These are phyloP conservation scores for Pascua guehoae DNA, from an alignment of 1,284 basidiomycete species.

Conservation along the genomic window DNA sequence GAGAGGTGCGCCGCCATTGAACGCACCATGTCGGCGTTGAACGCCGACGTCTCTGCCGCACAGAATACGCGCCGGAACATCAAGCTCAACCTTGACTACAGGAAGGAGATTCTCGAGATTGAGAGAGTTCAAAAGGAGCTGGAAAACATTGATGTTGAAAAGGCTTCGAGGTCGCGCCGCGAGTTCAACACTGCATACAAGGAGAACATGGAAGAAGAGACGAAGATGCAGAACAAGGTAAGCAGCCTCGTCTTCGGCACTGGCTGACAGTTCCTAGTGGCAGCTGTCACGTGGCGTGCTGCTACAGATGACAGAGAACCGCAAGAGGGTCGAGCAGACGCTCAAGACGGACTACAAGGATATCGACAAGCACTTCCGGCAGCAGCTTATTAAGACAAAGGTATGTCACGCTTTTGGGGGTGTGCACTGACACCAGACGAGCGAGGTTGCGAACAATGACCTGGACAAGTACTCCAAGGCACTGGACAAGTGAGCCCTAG, in stretches of 20 bases:
- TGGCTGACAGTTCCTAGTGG: constrained; percentile 56
- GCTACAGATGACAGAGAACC: constrained; percentile 66
- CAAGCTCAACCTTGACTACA: constrained; percentile 78
- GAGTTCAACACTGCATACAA: constrained; percentile 81
- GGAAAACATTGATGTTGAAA: constrained; percentile 71
- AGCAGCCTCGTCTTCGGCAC: constrained; percentile 23
- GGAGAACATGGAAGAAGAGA: constrained; percentile 57
- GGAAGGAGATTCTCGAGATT: constrained; percentile 67
- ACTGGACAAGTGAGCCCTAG: constrained; percentile 70
- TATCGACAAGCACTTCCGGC: constrained; percentile 77
- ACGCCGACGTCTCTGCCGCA: constrained; percentile 58
- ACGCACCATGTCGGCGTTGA: constrained; percentile 52
- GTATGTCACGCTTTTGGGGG: constrained; percentile 40
- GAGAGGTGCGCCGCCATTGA: constrained; percentile 59
- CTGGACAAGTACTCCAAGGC: constrained; percentile 97
- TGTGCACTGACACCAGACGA: constrained; percentile 55
- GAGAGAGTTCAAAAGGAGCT: constrained; percentile 68
- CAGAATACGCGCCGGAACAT: constrained; percentile 69
- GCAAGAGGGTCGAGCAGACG: constrained; percentile 67
- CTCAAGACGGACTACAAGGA: constrained; percentile 78
- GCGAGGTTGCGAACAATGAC: constrained; percentile 90
- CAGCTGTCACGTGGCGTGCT: constrained; percentile 78
- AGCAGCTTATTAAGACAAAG: constrained; percentile 91
- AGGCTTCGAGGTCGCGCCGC: constrained; percentile 70
- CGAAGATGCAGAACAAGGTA: constrained; percentile 60